A percentile compares a stretch with the other conserved stretches of the same genome.
These are phyloP conservation scores for Anacardium occidentale DNA, from an alignment of 345 rosid species.

Conservation along the genomic window DNA sequence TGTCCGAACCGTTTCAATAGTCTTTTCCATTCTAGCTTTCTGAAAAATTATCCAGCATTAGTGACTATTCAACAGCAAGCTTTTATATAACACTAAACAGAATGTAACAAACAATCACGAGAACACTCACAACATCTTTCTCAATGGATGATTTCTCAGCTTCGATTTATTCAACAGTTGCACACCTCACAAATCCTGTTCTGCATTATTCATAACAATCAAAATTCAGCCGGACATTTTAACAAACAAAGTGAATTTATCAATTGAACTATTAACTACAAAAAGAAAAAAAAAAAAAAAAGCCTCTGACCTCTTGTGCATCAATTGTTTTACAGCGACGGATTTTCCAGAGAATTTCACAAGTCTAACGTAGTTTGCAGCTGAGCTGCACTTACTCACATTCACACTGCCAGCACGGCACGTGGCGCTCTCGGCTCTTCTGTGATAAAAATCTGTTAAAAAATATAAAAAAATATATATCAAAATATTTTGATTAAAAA, in stretches of 20 bases:
- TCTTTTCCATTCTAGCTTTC: constrained; percentile 93
- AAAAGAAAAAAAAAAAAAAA: too few species aligned
- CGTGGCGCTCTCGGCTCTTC: constrained; percentile 22
- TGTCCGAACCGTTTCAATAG: constrained; percentile 65
- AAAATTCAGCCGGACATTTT: constrained; percentile 13
- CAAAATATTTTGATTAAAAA: neutral
- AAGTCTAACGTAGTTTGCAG: constrained; percentile 21
- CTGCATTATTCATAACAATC: constrained; percentile 30
- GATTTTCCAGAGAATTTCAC: constrained; percentile 27
- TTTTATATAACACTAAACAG: neutral
- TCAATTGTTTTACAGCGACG: constrained; percentile 36
- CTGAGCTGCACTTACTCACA: constrained; percentile 34
- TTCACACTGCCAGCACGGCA: constrained; percentile 21
- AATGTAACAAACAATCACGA: neutral
- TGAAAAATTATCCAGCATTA: constrained; percentile 23
- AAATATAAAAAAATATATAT: neutral
- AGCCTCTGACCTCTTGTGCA: constrained; percentile 48
- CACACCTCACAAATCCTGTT: constrained; percentile 56
- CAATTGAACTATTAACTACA: neutral
- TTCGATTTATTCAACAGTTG: constrained; percentile 88
- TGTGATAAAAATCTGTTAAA: constrained; percentile 39
- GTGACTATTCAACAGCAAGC: neutral
- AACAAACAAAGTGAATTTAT: constrained; percentile 8
- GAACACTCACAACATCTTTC: constrained; percentile 68
- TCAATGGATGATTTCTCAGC: constrained; percentile 77